These are phyloP conservation scores for Xylaria sp. DNA, from an alignment of 2,329 filamentous ascomycete species.

Conservation along the genomic window DNA sequence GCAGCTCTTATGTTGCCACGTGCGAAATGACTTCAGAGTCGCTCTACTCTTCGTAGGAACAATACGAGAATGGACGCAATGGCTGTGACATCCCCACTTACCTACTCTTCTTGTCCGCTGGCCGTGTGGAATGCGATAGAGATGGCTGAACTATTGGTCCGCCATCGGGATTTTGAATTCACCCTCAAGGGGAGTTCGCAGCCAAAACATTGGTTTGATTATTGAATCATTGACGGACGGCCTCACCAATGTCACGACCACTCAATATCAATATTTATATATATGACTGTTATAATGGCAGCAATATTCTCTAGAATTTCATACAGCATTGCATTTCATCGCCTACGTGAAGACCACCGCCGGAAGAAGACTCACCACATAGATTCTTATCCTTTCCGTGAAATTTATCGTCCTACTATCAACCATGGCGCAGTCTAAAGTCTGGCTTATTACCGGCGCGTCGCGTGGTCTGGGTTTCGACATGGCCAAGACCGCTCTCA, in stretches of 20 bases:
- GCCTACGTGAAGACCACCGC: not conserved
- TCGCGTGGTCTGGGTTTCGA: constrained; percentile 43
- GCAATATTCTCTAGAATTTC: not conserved
- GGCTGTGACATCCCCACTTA: not conserved
- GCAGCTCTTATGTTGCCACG: not conserved
- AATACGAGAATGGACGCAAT: not conserved
- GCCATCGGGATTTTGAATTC: constrained; percentile 13
- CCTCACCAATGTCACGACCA: not conserved
- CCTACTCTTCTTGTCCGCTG: not conserved
- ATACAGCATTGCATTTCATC: not conserved
- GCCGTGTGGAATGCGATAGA: not conserved
- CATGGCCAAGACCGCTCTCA: constrained; percentile 40
- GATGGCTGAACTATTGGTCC: constrained; percentile 23
- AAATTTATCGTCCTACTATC: not conserved
- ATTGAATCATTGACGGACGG: too few relatives aligned
- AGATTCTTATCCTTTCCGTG: not conserved
- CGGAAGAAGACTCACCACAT: not conserved
- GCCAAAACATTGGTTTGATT: not conserved
- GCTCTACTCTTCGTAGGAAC: not conserved
- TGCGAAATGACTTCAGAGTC: not conserved
- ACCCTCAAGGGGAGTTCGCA: not conserved
- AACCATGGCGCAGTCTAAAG: constrained; percentile 39
- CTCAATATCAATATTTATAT: constrained; percentile 6
- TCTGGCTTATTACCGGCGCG: constrained; percentile 45
- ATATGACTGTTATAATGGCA: not conserved